Base-by-base conservation (phyloP, 345 rosid species). In the Brassica carinata region DNA sequence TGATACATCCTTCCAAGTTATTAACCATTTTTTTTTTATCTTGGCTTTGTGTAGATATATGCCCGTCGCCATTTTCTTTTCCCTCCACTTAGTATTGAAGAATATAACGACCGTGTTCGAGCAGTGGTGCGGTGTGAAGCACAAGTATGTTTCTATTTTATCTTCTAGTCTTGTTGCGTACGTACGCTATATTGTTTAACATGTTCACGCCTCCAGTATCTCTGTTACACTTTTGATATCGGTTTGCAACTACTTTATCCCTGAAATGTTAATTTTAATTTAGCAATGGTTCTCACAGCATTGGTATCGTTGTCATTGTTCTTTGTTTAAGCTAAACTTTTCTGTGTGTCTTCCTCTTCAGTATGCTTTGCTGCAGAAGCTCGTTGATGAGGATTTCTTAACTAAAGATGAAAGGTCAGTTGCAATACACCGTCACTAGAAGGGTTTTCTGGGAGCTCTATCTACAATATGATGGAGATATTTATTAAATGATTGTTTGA, bases 71-170 rank as follows among this genome's bases (percentile, higher is more conserved):
- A 91, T 84, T 95, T 95, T 84, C 82, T 93, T 80, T 91, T 86
- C 78, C 99, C 98, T 78, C 93, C 92, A 0, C 78, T 93, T 18
- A 87, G 85, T 75, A 89, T 93, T 74, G 98, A 95, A 76, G 97
- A 90, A 71, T 87, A 84, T 70, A 95, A 95, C 76, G 90, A 87
- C 53, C 91, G 90, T 8, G 97, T 95, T 61, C 88, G 72, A 82
- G 89, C 91, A 53, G 91, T 95, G 13, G 99, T 90, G 58, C 87
- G 98, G 14, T 96, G 98, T 83, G 98, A 96, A 85, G 96, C 96
- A 43, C 99, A 96, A 81, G 98, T 95, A 82, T 51, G 78, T n/a
- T 48, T 38, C 9, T 51, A n/a, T 19, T 19, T 31, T 69, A 26
- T 58, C 58, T 84, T 74, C 71, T 71, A 19, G 15, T 64, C 29